These are phyloP conservation scores for Seiridium unicorne DNA, from an alignment of 2,329 filamentous ascomycete species.

Conservation along the genomic window DNA sequence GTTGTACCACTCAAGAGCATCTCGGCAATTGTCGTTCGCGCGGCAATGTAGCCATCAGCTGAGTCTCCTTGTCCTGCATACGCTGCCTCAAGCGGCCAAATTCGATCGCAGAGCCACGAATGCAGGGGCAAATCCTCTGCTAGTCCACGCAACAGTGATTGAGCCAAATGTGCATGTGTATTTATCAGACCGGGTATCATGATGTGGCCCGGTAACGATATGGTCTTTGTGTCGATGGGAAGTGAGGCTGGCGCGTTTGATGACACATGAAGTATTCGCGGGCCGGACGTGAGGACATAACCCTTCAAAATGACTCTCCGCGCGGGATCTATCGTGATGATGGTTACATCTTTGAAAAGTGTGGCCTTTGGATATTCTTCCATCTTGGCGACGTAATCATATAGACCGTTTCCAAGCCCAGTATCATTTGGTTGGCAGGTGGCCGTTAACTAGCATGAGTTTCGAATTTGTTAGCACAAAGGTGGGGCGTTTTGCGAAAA, in stretches of 20 bases:
- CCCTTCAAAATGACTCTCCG: slow-evolving; percentile 46
- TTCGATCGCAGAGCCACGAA: slow-evolving; percentile 48
- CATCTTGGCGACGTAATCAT: neutral
- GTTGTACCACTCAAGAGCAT: slow-evolving; percentile 50
- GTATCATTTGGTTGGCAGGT: too few relatives aligned
- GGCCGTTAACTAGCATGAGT: too few relatives aligned
- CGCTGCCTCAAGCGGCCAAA: slow-evolving; percentile 36
- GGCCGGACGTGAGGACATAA: slow-evolving; percentile 37
- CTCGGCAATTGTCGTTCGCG: slow-evolving; percentile 45
- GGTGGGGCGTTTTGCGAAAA: too few relatives aligned
- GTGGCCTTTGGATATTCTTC: neutral
- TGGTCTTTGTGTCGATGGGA: slow-evolving; percentile 17
- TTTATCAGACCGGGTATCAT: slow-evolving; percentile 49
- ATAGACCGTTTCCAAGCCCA: neutral
- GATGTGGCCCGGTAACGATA: slow-evolving; percentile 38
- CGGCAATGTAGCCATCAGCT: slow-evolving; percentile 47
- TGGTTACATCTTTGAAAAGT: slow-evolving; percentile 47
- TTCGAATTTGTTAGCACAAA: too few relatives aligned
- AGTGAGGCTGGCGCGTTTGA: slow-evolving; percentile 26
- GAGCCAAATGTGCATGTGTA: slow-evolving; percentile 48
- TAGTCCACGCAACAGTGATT: slow-evolving; percentile 45
- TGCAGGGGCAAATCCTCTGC: slow-evolving; percentile 49
- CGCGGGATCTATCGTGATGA: slow-evolving; percentile 47
- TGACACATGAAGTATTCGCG: slow-evolving; percentile 41
- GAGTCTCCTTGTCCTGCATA: slow-evolving; percentile 19